Percentiles rank a stretch among this genome's conserved stretches.
Conservation (phyloP, 768 basidiomycete species). For the Hysterangium stoloniferum region DNA sequence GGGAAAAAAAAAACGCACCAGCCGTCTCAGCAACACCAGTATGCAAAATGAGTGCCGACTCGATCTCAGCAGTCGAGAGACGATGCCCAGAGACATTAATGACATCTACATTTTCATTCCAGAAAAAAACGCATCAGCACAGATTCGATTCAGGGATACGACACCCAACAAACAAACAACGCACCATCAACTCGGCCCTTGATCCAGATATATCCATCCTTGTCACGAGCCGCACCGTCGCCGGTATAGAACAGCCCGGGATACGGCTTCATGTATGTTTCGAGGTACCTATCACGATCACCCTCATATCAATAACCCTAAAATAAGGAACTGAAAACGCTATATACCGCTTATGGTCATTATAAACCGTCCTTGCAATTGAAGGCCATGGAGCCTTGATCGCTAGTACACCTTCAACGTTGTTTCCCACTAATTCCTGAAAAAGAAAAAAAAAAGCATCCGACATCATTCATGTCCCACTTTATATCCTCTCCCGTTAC, state of each 20-base stretch:
- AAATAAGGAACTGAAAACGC: too few species aligned
- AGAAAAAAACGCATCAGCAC: not conserved
- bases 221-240: conserved; percentile 90
- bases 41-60: conserved; percentile 92
- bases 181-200: conserved; percentile 91
- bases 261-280: conserved; percentile 80
- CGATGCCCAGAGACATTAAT: conserved; percentile 98
- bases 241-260: conserved; percentile 95
- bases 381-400: conserved; percentile 90
- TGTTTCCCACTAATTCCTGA: conserved; percentile 64
- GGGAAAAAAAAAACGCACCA: conserved; percentile 26
- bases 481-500: not conserved
- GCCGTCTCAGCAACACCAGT: conserved; percentile 95
- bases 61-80: conserved; percentile 95
- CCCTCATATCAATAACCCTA: too few species aligned
- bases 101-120: conserved; percentile 48
- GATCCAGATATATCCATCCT: conserved; percentile 98
- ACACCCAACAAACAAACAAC: conserved; percentile 69
- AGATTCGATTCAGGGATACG: conserved; percentile 4
- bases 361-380: conserved; percentile 86
- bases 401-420: conserved; percentile 86
- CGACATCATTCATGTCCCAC: not conserved
- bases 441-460: not conserved
- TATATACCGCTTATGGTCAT: conserved; percentile 80
- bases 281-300: conserved; percentile 35